phyloP scores from a whole-genome alignment of 2,329 filamentous ascomycete species.

The Hymenoscyphus salicellus region DNA sequence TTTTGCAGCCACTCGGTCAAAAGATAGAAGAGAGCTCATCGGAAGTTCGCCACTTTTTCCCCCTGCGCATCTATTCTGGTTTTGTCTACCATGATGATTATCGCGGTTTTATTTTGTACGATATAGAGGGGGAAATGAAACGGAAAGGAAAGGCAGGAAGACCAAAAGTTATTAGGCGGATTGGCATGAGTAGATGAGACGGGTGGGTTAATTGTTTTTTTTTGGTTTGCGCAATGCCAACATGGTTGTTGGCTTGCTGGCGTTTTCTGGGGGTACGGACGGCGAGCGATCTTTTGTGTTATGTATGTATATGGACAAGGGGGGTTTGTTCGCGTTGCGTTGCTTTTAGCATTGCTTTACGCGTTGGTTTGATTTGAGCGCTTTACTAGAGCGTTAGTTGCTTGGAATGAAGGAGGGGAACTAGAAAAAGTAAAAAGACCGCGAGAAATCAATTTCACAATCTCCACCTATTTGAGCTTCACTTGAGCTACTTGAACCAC shows the following conservation, averaged over 20 bases:
- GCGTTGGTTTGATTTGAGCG: neutral
- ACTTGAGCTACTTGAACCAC: neutral
- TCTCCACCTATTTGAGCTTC: constrained; percentile 9
- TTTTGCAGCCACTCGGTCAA: neutral
- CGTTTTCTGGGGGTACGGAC: constrained; percentile 2
- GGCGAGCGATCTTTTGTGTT: constrained; percentile 3
- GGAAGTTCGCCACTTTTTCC: neutral
- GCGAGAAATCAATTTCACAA: constrained; percentile 5
- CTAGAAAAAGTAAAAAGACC: neutral
- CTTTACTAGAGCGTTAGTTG: neutral
- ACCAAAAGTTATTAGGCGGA: constrained; percentile 5
- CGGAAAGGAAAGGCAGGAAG: constrained; percentile 1
- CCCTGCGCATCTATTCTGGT: neutral
- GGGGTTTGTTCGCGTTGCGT: neutral
- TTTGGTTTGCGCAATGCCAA: constrained; percentile 4
- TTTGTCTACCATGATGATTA: constrained; percentile 2
- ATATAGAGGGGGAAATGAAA: constrained; percentile 10
- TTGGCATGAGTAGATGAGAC: constrained; percentile 6
- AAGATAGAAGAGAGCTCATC: neutral
- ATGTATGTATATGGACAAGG: constrained; percentile 8
- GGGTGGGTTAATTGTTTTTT: neutral
- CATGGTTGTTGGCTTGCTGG: constrained; percentile 7
- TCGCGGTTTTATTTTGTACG: constrained; percentile 3
- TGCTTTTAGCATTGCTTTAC: constrained; percentile 5
- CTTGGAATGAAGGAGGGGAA: neutral